Evolutionary conservation across 768 basidiomycete genomes (phyloP).

Genomic region (Trametes maxima): DNA sequence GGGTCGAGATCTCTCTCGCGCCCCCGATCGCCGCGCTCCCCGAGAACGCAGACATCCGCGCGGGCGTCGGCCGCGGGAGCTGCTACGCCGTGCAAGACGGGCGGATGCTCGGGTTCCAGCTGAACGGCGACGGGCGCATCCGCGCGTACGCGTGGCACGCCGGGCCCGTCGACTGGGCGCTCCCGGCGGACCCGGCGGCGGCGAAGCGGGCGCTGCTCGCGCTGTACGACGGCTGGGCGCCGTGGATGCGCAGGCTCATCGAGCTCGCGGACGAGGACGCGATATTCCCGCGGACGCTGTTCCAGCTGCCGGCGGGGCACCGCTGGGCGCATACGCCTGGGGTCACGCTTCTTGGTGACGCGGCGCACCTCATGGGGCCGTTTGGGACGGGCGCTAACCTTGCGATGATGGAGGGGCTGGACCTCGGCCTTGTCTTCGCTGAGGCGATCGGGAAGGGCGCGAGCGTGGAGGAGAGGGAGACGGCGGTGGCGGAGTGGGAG

Average conservation of each 20-base stretch:
- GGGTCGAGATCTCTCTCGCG: constrained; percentile 26
- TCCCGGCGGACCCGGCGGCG: constrained; percentile 6
- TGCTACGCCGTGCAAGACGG: constrained; percentile 32
- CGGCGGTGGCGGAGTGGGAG: constrained; percentile 6
- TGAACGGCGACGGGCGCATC: constrained; percentile 32
- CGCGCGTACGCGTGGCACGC: constrained; percentile 17
- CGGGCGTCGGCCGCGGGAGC: constrained; percentile 33
- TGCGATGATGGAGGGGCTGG: constrained; percentile 34
- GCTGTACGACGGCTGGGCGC: constrained; percentile 8
- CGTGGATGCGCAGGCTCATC: constrained; percentile 16
- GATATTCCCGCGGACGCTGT: constrained; percentile 19
- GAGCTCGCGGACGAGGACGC: constrained; percentile 7
- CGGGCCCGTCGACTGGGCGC: constrained; percentile 9
- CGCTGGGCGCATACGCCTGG: constrained; percentile 17
- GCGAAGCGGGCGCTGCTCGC: constrained; percentile 12
- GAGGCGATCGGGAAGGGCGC: constrained; percentile 7
- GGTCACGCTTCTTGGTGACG: constrained; percentile 29
- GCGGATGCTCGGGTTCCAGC: constrained; percentile 35
- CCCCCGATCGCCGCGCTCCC: constrained; percentile 13
- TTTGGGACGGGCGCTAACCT: constrained; percentile 41
- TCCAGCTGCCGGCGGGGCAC: constrained; percentile 17
- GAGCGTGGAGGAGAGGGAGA: constrained; percentile 1
- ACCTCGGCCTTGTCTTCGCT: constrained; percentile 20
- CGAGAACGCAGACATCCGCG: constrained; percentile 1
- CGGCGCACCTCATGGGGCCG: constrained; percentile 41